Evolutionary conservation across 768 basidiomycete species (phyloP).

Genomic region (Cystobasidium tubakii): DNA sequence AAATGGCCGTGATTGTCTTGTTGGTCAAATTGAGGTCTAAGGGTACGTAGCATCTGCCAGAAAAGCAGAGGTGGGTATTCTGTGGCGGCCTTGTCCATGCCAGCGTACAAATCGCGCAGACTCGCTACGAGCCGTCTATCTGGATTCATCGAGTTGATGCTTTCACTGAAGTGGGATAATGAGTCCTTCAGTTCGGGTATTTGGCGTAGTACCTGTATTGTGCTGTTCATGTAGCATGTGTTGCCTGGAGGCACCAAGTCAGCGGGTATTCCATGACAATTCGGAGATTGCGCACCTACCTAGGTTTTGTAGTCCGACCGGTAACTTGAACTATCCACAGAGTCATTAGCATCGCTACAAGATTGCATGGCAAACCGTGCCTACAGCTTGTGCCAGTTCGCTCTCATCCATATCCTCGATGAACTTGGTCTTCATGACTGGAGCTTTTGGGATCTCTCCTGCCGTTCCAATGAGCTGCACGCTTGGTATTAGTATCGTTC

Average conservation of each 20-base stretch:
- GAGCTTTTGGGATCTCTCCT: conserved; percentile 83
- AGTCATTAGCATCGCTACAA: conserved; percentile 4
- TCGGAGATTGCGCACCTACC: conserved; percentile 37
- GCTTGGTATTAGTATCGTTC: no score
- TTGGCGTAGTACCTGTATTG: conserved; percentile 83
- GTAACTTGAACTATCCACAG: conserved; percentile 61
- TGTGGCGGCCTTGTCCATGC: conserved; percentile 71
- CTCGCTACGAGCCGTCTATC: conserved; percentile 50
- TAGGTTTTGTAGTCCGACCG: conserved; percentile 69
- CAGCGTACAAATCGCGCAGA: conserved; percentile 64
- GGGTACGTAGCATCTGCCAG: conserved; percentile 57
- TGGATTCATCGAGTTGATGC: background rate
- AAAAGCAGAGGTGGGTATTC: conserved; percentile 66
- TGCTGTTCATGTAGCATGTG: conserved; percentile 97
- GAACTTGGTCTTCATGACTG: conserved; percentile 70
- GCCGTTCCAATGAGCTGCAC: conserved; percentile 74
- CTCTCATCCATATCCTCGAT: conserved; percentile 86
- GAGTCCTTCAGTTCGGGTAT: conserved; percentile 81
- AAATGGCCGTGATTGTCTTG: conserved; percentile 56
- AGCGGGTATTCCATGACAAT: background rate
- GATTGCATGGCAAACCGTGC: background rate
- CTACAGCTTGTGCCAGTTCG: conserved; percentile 70
- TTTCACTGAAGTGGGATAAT: conserved; percentile 55
- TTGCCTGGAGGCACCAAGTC: conserved; percentile 63
- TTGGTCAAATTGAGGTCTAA: conserved; percentile 88